Base-by-base conservation (phyloP, 1,139 yeast species). In the Suhomyces chickasaworum region DNA sequence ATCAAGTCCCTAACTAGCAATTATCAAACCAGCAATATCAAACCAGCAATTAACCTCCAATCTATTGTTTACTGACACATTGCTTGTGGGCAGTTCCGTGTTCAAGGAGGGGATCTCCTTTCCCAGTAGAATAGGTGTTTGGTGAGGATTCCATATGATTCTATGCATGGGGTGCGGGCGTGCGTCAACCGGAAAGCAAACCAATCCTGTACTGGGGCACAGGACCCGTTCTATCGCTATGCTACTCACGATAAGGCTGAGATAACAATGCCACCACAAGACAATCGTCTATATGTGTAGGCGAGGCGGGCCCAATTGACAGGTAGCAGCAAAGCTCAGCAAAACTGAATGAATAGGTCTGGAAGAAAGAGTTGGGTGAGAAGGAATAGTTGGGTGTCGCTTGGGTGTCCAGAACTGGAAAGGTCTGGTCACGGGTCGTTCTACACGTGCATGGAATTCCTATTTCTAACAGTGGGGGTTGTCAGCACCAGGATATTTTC, bases 221-320 rank as follows among this genome's bases (percentile, higher is more conserved):
- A 17, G 15, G 7, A 36, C 44, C 44, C 31, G 36, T 36, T 36
- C 44, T 41, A 41, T 36, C 40, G 36, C 32, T 23, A 41, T 12
- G 3, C 35, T 35, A 36, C 44, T 41, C n/a, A 29, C 15, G 17
- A 15, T 17, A 13, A 17, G 32, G 32, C 17, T 29, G 18, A 29
- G 29, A 7, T 25, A 25, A 25, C 29, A 25, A 25, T 25, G 29
- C 13, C 29, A 13, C 29, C 29, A 25, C 29, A 10, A 25, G 13
- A 25, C 29, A 25, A 25, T 25, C 3, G 29, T 3, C n/a, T 10
- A 4, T 25, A 25, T n/a, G 29, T 10, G 13, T 25, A 25, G 29
- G 29, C 29, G 13, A 25, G 29, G 29, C 29, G 29, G 29, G n/a
- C 6, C 29, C 5, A 23, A 20, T 5, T 5, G 22, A 20, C 7